These are phyloP conservation scores for Phytophthora ohioensis DNA, from an alignment of 352 stramenopile genomes.

Conservation along the genomic window DNA sequence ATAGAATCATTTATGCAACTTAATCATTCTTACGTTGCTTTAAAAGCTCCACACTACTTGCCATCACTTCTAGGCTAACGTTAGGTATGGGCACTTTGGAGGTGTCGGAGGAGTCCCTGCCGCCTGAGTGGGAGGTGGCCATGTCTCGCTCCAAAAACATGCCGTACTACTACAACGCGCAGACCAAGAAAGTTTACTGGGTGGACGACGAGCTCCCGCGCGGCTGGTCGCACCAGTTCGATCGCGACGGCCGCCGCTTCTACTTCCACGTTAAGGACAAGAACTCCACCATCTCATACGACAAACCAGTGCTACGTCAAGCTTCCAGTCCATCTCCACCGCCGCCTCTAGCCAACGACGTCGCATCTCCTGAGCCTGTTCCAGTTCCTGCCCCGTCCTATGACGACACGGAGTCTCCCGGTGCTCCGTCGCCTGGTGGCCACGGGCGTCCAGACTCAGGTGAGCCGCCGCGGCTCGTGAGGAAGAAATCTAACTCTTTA, in stretches of 20 bases:
- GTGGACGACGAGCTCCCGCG: constrained; percentile 81
- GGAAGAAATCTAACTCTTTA: constrained; percentile 84
- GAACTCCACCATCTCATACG: constrained; percentile 70
- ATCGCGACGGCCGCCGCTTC: constrained; percentile 60
- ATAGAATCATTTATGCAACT: not conserved
- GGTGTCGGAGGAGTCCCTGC: constrained; percentile 70
- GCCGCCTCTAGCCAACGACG: not conserved
- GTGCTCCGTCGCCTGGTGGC: constrained; percentile 8
- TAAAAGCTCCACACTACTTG: too few species aligned
- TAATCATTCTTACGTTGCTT: not conserved
- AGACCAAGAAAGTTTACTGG: constrained; percentile 86
- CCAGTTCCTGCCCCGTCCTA: constrained; percentile 61
- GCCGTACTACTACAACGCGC: constrained; percentile 87
- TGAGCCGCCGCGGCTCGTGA: constrained; percentile 34
- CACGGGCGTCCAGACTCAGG: constrained; percentile 9
- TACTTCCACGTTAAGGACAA: constrained; percentile 88
- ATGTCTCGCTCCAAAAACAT: constrained; percentile 88
- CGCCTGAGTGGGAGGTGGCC: constrained; percentile 74
- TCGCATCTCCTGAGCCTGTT: constrained; percentile 45
- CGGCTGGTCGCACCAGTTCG: constrained; percentile 85
- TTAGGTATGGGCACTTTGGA: constrained; percentile 33
- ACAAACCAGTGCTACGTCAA: constrained; percentile 64
- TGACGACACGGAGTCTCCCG: constrained; percentile 24
- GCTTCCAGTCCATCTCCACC: constrained; percentile 2
- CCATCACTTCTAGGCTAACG: too few species aligned